Percentiles rank a stretch among this genome's conserved stretches.
phyloP scores from a whole-genome alignment of 805 yeast genomes.

The Saitoella complicata region DNA sequence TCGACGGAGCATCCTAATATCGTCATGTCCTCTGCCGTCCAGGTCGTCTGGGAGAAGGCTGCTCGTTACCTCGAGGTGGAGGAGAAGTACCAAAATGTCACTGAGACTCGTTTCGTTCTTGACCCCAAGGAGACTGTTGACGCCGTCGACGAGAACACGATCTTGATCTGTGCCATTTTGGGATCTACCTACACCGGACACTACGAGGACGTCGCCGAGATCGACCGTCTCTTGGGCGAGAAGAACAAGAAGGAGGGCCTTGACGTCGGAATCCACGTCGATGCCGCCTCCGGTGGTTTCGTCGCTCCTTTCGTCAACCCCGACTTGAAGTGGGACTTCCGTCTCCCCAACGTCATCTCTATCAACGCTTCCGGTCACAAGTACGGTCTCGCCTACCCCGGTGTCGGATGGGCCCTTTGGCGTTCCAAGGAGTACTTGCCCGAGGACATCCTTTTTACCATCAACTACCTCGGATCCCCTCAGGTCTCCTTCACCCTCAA shows the following conservation, averaged over 20 bases:
- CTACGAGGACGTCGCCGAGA: slow-evolving; percentile 56
- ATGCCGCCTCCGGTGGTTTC: slow-evolving; percentile 85
- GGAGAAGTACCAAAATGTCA: slow-evolving; percentile 55
- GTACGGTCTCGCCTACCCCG: slow-evolving; percentile 80
- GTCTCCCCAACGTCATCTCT: slow-evolving; percentile 56
- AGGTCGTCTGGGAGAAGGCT: slow-evolving; percentile 86
- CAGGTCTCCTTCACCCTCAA: slow-evolving; percentile 78
- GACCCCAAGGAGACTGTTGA: slow-evolving; percentile 45
- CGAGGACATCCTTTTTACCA: slow-evolving; percentile 52
- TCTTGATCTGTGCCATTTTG: slow-evolving; percentile 73
- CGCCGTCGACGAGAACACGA: slow-evolving; percentile 74
- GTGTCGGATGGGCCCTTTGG: slow-evolving; percentile 88
- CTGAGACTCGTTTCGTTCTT: slow-evolving; percentile 44
- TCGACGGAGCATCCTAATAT: slow-evolving; percentile 58
- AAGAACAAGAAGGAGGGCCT: slow-evolving; percentile 49
- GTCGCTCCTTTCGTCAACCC: slow-evolving; percentile 76
- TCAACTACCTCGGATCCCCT: slow-evolving; percentile 72
- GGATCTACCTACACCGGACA: slow-evolving; percentile 93
- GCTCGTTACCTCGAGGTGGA: slow-evolving; percentile 91
- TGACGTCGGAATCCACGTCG: slow-evolving; percentile 74
- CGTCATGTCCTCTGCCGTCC: slow-evolving; percentile 83
- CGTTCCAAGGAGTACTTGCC: slow-evolving; percentile 50
- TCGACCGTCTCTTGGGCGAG: slow-evolving; percentile 50
- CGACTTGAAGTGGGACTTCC: slow-evolving; percentile 69
- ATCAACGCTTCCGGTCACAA: slow-evolving; percentile 89